Evolutionary conservation across 2,329 filamentous ascomycete species (phyloP), one percentile per base, ranked within the genome.

Genomic region (Sclerotinia glacialis): DNA sequence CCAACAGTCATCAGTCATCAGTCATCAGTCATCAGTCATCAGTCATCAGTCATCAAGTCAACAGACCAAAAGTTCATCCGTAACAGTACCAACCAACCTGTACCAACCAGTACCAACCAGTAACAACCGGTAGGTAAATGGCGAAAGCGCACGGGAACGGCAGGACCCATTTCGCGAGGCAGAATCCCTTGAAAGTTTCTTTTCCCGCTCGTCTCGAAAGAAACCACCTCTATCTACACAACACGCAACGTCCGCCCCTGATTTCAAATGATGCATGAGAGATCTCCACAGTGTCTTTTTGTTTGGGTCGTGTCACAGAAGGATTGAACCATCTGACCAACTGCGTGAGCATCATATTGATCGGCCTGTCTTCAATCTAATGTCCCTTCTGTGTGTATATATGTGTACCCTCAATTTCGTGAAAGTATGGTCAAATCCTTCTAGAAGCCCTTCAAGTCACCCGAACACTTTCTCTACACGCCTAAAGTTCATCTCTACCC

Each of bases 261-360:
- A 52, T 42, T 42, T 40, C 18, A 53, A 21, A 63, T 42, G 23
- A 53, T 63, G 60, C 47, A 63, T 52, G 47, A 31, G 47, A 31
- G 34, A 42, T 53, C 60, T 63, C 60, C 60, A 63, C 60, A n/a
- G 18, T 6, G 23, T 28, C 26, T 46, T 52, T 62, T 16, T 23
- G 12, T 47, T n/a, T 63, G 60, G 60, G 60, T 63, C 60, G 47
- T 63, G 60, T 54, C 47, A 63, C 60, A 40, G 60, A 63, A 63
- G 60, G 60, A 63, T 63, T 63, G 31, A 63, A 52, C 58, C 58
- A 49, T 49, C 58, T 61, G 58, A 61, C 58, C 58, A 61, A 21
- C 16, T 37, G n/a, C 21, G n/a, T 49, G 58, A 14, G 12, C 26
- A 37, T 40, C 12, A 26, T 34, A 61, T 26, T 49, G 44, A 21